Percentiles rank a stretch among this genome's conserved stretches.
phyloP scores from a whole-genome alignment of 805 yeast species.

The Teunomyces atbi region DNA sequence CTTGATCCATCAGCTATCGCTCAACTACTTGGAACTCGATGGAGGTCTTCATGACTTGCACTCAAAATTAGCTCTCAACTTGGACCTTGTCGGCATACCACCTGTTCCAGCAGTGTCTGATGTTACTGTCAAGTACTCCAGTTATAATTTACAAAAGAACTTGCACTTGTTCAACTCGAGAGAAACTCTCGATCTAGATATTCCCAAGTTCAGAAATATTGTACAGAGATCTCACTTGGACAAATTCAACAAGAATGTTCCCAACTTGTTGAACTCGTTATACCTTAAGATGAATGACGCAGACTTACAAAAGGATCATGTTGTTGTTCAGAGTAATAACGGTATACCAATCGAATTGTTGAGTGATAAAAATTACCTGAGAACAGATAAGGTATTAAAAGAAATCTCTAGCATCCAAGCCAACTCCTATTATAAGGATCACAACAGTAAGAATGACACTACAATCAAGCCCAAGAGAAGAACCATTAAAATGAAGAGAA shows the following conservation, averaged over 20 bases:
- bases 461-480: constrained; percentile 42
- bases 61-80: constrained; percentile 7
- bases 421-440: constrained; percentile 37
- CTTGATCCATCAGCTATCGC: constrained; percentile 70
- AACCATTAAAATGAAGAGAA: constrained; percentile 29
- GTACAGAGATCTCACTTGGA: constrained; percentile 56
- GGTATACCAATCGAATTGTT: constrained; percentile 42
- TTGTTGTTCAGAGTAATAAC: constrained; percentile 19
- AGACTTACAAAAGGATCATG: constrained; percentile 1
- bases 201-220: constrained; percentile 56
- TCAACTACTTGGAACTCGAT: constrained; percentile 43
- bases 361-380: constrained; percentile 21
- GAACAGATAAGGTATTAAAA: constrained; percentile 36
- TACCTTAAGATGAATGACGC: constrained; percentile 33
- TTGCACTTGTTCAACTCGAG: constrained; percentile 61
- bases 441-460: constrained; percentile 17
- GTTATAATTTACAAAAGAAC: constrained; percentile 44
- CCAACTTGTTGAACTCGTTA: constrained; percentile 37
- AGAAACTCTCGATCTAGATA: constrained; percentile 71
- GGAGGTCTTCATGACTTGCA: constrained; percentile 19
- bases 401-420: constrained; percentile 48
- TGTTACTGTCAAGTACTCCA: constrained; percentile 45
- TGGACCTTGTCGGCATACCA: constrained; percentile 1
- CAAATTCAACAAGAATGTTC: constrained; percentile 38
- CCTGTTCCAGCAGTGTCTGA: constrained; percentile 4